phyloP scores from a whole-genome alignment of 768 basidiomycete species.

The Auricularia heimuer region DNA sequence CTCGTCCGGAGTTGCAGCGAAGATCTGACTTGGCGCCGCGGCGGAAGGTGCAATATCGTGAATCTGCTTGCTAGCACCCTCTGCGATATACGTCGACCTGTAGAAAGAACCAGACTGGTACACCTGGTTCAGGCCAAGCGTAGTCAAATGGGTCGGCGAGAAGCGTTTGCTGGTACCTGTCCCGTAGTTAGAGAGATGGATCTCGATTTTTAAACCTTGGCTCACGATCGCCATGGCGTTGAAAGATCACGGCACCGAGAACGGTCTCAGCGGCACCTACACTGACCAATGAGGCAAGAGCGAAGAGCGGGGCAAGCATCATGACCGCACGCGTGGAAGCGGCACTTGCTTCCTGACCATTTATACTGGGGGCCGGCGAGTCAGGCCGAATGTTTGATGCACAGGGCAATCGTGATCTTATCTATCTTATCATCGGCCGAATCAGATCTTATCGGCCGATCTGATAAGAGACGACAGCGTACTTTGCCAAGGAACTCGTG shows the following conservation, averaged over 20 bases:
- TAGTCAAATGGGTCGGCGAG: background rate
- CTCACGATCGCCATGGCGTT: conserved; percentile 2
- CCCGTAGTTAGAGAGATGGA: background rate
- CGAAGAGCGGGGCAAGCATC: background rate
- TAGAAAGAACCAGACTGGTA: background rate
- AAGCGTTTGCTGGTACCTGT: background rate
- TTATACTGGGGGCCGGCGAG: background rate
- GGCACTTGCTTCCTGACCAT: background rate
- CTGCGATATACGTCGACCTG: background rate
- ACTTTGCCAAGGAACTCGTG: too few species aligned
- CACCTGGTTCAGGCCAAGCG: background rate
- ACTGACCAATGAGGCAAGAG: background rate
- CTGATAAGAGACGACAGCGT: too few species aligned
- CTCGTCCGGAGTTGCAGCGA: background rate
- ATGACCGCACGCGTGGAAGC: background rate
- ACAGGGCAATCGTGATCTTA: too few species aligned
- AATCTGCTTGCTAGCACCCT: background rate
- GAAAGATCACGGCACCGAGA: background rate
- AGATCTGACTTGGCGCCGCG: background rate
- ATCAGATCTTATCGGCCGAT: too few species aligned
- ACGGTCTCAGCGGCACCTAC: background rate
- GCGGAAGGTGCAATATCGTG: background rate
- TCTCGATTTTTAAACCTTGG: background rate
- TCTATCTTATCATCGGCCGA: too few species aligned
- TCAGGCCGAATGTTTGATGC: too few species aligned